A percentile compares a stretch with the other conserved stretches of the same genome.
phyloP scores from a whole-genome alignment of 2,329 filamentous ascomycete genomes.

The Camillea tinctor region DNA sequence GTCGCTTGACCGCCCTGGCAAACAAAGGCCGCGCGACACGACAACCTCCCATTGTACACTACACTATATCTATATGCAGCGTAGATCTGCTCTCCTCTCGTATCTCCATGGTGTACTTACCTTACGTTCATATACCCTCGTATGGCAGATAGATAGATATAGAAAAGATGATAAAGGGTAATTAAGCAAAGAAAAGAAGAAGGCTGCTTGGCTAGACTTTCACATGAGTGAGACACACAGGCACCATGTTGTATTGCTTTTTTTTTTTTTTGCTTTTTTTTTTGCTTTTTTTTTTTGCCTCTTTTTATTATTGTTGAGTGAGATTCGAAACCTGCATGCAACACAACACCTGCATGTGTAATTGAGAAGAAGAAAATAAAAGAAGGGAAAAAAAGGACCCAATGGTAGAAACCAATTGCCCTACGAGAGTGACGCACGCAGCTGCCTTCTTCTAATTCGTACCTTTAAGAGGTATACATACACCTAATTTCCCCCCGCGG shows the following conservation, averaged over 20 bases:
- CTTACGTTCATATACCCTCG: neutral
- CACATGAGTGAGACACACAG: neutral
- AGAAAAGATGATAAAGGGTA: too few species aligned
- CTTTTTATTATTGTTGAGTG: too few species aligned
- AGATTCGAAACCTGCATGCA: neutral
- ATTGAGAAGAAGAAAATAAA: too few species aligned
- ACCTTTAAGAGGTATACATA: neutral
- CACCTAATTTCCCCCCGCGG: neutral
- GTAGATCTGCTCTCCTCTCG: too few species aligned
- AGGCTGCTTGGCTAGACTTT: neutral
- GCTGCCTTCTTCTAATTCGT: too few species aligned
- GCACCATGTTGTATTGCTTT: neutral
- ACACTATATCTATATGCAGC: too few species aligned
- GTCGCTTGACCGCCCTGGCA: neutral
- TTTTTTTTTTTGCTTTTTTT: too few species aligned
- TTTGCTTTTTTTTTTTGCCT: neutral
- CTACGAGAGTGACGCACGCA: too few species aligned
- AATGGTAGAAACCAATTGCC: neutral
- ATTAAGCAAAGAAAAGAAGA: too few species aligned
- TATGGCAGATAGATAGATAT: neutral
- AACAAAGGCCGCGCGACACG: neutral
- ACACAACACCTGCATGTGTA: neutral
- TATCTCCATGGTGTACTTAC: too few species aligned
- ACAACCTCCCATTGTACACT: neutral
- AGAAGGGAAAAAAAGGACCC: too few species aligned